Base-by-base conservation (phyloP, 83 land plant species). In the Diphasiastrum complanatum region DNA sequence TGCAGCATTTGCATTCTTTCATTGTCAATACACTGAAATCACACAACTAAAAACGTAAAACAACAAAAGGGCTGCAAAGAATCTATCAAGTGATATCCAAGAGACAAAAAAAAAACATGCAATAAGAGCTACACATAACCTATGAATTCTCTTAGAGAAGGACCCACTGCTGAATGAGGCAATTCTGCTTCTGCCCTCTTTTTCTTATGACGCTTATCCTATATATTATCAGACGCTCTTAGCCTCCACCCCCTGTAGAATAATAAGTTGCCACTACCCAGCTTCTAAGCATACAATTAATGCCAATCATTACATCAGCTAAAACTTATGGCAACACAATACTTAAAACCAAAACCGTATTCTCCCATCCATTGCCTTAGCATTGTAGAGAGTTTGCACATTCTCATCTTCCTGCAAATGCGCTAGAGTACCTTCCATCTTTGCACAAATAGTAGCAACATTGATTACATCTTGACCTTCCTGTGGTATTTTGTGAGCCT, bases 181-280 rank as follows among this genome's bases (percentile, higher is more conserved):
- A 93, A 35, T 34, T 96, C 99, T 28, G 76, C 81, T 49, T 54
- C 66, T 30, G 88, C 82, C 33, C 76, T 76, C 41, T 66, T 47
- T 30, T 36, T 47, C 28, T 71, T 68, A 54, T 75, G 67, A 48
- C 71, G 65, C 40, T 80, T 72, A 0, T 70, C 61, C 47, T 77
- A 78, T 33, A 51, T 78, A 48, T 19, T 56, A 38, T 50, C 63
- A 53, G 68, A 36, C 32, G 82, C 40, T 45, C 66, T 77, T 14
- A 77, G 68, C 67, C 61, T 88, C 98, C 98, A 92, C 52, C 79
- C 70, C 69, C 98, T 88, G 67, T 41, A 3, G 51, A 41, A n/a
- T 32, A 30, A 63, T 25, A 19, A 24, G 53, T 45, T 47, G 53
- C 45, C n/a, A n/a, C n/a, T n/a, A n/a, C n/a, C n/a, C n/a, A n/a